Conservation (phyloP, 371 early-diverging fungal species). For the Mortierella sp. region DNA sequence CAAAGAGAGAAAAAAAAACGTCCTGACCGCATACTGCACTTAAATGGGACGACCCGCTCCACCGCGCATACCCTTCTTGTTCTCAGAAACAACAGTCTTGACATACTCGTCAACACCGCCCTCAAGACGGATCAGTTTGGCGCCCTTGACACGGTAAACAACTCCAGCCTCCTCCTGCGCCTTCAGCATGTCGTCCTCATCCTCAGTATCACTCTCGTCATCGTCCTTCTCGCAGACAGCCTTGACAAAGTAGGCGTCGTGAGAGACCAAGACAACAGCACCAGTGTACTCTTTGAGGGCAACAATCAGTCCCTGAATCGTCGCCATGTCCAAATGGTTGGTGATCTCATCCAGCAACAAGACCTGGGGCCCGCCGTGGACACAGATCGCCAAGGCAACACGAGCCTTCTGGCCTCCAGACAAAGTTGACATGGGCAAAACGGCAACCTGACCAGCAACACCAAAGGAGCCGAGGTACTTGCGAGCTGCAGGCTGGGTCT, state of each 20-base stretch:
- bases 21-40: not conserved
- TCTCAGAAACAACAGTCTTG: slow-evolving; percentile 46
- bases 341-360: slow-evolving; percentile 90
- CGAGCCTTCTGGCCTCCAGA: slow-evolving; percentile 87
- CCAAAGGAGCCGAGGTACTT: slow-evolving; percentile 80
- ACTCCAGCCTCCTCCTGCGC: slow-evolving; percentile 52
- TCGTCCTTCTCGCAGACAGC: slow-evolving; percentile 66
- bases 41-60: slow-evolving; percentile 47
- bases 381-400: slow-evolving; percentile 78
- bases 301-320: slow-evolving; percentile 75
- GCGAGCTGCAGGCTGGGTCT: slow-evolving; percentile 73
- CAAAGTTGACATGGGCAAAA: slow-evolving; percentile 65
- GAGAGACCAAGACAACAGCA: slow-evolving; percentile 77
- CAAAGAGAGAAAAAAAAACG: not conserved
- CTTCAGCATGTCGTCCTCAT: slow-evolving; percentile 51
- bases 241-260: slow-evolving; percentile 83
- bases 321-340: slow-evolving; percentile 87
- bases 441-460: slow-evolving; percentile 69
- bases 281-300: slow-evolving; percentile 74
- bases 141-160: slow-evolving; percentile 52
- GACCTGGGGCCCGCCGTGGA: slow-evolving; percentile 80
- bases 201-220: slow-evolving; percentile 42
- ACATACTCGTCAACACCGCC: slow-evolving; percentile 59
- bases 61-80: slow-evolving; percentile 54
- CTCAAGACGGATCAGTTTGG: slow-evolving; percentile 43